These are phyloP conservation scores for Exophiala aquamarina DNA, from an alignment of 2,329 filamentous ascomycete species.

Conservation along the genomic window DNA sequence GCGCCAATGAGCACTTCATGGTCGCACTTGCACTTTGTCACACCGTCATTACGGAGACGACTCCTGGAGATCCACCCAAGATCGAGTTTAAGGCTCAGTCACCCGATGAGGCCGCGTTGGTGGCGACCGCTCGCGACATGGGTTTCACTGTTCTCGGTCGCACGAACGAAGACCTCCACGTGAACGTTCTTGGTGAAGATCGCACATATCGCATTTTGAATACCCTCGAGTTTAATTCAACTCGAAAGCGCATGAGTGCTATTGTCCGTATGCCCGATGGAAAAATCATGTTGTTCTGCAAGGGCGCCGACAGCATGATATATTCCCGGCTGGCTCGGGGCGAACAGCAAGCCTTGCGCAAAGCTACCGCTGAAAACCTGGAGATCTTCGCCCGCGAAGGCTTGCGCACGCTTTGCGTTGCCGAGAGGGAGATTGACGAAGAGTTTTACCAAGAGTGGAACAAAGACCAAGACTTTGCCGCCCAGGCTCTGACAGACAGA, in stretches of 20 bases:
- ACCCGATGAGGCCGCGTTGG: conserved; percentile 91
- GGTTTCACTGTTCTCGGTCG: conserved; percentile 89
- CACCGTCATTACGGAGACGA: conserved; percentile 87
- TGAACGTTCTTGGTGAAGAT: conserved; percentile 87
- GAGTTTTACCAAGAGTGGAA: conserved; percentile 84
- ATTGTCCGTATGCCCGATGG: conserved; percentile 94
- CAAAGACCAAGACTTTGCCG: conserved; percentile 81
- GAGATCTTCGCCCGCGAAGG: conserved; percentile 97
- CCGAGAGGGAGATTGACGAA: conserved; percentile 75
- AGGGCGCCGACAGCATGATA: conserved; percentile 95
- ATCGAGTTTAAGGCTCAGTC: conserved; percentile 97
- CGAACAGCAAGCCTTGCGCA: conserved; percentile 80
- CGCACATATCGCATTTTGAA: conserved; percentile 84
- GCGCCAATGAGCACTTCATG: conserved; percentile 88
- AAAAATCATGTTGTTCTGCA: conserved; percentile 88
- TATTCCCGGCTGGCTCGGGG: conserved; percentile 85
- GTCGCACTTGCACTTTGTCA: conserved; percentile 92
- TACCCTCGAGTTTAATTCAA: conserved; percentile 96
- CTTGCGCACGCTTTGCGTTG: conserved; percentile 90
- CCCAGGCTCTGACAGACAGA: conserved; percentile 77
- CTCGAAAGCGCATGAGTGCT: conserved; percentile 94
- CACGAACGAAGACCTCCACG: conserved; percentile 73
- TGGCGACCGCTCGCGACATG: conserved; percentile 90
- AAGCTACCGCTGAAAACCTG: conserved; percentile 84
- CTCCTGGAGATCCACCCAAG: conserved; percentile 83